Conservation (phyloP, 73 alveolate genomes). For the Symbiodinium natans region DNA sequence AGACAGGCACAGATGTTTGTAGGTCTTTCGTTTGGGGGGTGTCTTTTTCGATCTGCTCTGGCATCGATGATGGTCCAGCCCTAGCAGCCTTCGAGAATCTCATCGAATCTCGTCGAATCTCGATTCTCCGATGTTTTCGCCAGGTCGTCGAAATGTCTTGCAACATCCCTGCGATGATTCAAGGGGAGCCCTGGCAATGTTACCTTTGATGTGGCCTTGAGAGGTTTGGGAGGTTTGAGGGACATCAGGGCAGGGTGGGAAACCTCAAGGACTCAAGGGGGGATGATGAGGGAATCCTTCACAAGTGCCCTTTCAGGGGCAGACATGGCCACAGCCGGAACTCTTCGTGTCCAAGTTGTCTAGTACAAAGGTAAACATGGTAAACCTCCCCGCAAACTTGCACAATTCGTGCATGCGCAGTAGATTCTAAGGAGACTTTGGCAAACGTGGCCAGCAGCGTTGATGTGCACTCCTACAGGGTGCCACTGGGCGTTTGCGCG, state of each 20-base stretch:
- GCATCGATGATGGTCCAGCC: too few relatives aligned
- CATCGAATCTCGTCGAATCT: background rate
- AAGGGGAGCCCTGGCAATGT: conserved; percentile 40
- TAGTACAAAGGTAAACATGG: too few relatives aligned
- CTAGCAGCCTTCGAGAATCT: background rate
- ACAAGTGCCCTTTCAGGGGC: too few relatives aligned
- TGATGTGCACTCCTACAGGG: conserved; percentile 97
- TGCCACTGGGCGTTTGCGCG: conserved; percentile 98
- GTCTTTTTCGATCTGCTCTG: background rate
- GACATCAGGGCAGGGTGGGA: too few relatives aligned
- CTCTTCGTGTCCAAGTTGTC: too few relatives aligned
- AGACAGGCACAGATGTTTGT: background rate
- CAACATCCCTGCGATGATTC: conserved; percentile 82
- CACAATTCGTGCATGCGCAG: too few relatives aligned
- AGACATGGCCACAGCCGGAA: too few relatives aligned
- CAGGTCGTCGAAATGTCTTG: conserved; percentile 56
- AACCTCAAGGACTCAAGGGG: too few relatives aligned
- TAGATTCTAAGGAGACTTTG: conserved; percentile 96
- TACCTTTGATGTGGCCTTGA: background rate
- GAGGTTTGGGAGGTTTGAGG: too few relatives aligned
- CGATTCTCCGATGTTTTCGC: background rate
- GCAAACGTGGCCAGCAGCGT: conserved; percentile 97
- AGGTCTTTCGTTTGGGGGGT: background rate
- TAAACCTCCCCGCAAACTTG: too few relatives aligned
- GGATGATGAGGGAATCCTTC: too few relatives aligned